Conservation (phyloP, 306 rosid species). For the Quercus bicolor region DNA sequence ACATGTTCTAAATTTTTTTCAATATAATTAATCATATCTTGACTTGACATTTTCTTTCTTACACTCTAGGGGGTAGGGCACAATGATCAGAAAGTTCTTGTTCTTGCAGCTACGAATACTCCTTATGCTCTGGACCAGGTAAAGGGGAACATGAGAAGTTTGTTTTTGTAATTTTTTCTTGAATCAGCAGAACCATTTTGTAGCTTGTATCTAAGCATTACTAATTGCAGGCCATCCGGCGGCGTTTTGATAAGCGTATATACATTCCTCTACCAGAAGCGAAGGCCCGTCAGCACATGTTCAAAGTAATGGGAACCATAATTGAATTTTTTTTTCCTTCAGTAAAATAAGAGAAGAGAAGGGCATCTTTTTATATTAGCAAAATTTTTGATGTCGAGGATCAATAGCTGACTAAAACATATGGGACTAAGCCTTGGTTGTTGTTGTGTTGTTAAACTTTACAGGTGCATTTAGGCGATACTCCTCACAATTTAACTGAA, state of each 20-base stretch:
- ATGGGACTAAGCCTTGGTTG: background rate
- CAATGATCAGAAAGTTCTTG: slow-evolving; percentile 95
- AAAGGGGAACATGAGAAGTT: slow-evolving; percentile 22
- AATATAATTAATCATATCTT: slow-evolving; percentile 4
- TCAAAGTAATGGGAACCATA: slow-evolving; percentile 58
- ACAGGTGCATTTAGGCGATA: slow-evolving; percentile 99
- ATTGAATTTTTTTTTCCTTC: slow-evolving; percentile 5
- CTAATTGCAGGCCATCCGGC: slow-evolving; percentile 82
- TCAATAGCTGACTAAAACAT: too few species aligned
- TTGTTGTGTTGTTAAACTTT: slow-evolving; percentile 24
- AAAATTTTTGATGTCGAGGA: background rate
- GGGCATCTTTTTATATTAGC: slow-evolving; percentile 6
- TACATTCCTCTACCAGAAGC: slow-evolving; percentile 95
- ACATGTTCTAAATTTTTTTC: background rate
- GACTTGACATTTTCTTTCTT: slow-evolving; percentile 21
- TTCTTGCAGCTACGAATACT: slow-evolving; percentile 98
- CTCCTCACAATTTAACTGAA: slow-evolving; percentile 87
- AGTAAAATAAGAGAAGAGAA: background rate
- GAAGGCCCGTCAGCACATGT: slow-evolving; percentile 97
- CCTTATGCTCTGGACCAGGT: slow-evolving; percentile 99
- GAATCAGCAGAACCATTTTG: slow-evolving; percentile 1
- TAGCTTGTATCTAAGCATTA: slow-evolving; percentile 27
- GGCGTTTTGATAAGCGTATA: slow-evolving; percentile 98
- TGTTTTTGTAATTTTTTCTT: background rate
- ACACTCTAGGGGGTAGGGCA: slow-evolving; percentile 82